phyloP scores from a whole-genome alignment of 495 filamentous ascomycete species.

The Aspergillus olivimuriae region DNA sequence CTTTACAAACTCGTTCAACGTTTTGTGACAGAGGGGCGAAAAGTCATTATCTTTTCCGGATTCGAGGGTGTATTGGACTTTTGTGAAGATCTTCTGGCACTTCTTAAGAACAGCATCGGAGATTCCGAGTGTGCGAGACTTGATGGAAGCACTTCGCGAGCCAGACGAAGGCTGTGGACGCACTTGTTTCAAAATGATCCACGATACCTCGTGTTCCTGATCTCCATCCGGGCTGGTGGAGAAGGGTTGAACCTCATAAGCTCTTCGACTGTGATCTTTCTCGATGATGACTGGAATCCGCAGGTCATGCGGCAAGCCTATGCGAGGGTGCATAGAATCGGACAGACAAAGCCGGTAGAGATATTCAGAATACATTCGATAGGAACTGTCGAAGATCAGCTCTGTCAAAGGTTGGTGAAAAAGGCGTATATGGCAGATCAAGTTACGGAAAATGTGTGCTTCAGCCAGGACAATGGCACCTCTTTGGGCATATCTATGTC shows the following conservation, averaged over 20 bases:
- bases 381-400: constrained; percentile 59
- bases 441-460: constrained; percentile 41
- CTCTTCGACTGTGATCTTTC: constrained; percentile 55
- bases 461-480: not conserved
- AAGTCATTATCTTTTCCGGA: constrained; percentile 58
- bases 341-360: constrained; percentile 50
- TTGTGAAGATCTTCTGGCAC: constrained; percentile 50
- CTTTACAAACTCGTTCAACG: constrained; percentile 55
- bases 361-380: constrained; percentile 54
- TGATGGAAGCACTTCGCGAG: constrained; percentile 50
- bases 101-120: constrained; percentile 40
- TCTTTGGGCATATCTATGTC: not conserved
- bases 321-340: constrained; percentile 54
- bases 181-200: constrained; percentile 50
- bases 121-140: constrained; percentile 49
- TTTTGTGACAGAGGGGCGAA: constrained; percentile 49
- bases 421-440: constrained; percentile 61
- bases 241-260: constrained; percentile 57
- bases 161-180: constrained; percentile 51
- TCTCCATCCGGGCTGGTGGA: constrained; percentile 59
- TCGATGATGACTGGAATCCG: constrained; percentile 65
- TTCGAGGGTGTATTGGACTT: constrained; percentile 55
- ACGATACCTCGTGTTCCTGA: constrained; percentile 53
- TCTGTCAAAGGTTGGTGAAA: constrained; percentile 58
- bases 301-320: constrained; percentile 56